These are phyloP conservation scores for Ogataea nitratoaversa DNA, from an alignment of 805 yeast genomes.

Conservation along the genomic window DNA sequence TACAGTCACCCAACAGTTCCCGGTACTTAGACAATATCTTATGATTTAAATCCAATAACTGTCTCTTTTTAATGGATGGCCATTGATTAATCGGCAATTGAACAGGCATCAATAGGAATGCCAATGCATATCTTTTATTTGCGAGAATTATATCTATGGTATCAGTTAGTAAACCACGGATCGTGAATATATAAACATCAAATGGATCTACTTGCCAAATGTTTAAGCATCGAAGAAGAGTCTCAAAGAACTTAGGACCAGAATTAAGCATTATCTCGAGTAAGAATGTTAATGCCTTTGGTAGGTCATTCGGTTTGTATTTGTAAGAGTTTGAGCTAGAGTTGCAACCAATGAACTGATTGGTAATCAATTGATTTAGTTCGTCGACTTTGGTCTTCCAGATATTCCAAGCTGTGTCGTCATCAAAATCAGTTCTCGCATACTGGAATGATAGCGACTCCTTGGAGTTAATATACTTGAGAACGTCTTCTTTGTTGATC, in stretches of 20 bases:
- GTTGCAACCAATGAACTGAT: not conserved
- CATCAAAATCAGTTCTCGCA: conserved; percentile 9
- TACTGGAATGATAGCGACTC: conserved; percentile 7
- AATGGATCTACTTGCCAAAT: conserved; percentile 32
- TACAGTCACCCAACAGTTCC: conserved; percentile 4
- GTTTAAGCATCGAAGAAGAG: conserved; percentile 25
- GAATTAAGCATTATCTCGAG: conserved; percentile 17
- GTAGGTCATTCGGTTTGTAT: conserved; percentile 15
- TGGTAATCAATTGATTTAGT: conserved; percentile 3
- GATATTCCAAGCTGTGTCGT: conserved; percentile 7
- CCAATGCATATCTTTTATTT: conserved; percentile 21
- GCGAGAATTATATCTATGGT: conserved; percentile 17
- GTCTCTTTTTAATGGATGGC: conserved; percentile 20
- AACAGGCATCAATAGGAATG: conserved; percentile 23
- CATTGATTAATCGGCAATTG: conserved; percentile 21
- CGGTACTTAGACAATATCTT: conserved; percentile 14
- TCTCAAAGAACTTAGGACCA: conserved; percentile 20
- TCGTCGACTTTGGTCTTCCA: conserved; percentile 9
- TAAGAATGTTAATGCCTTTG: conserved; percentile 11
- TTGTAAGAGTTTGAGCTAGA: conserved; percentile 1
- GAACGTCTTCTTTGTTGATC: conserved; percentile 13
- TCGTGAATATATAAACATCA: conserved; percentile 15
- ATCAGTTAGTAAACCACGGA: conserved; percentile 10
- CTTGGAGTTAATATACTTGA: conserved; percentile 4
- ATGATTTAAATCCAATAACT: conserved; percentile 11